phyloP scores from a whole-genome alignment of 2,329 filamentous ascomycete species.

The Pseudohalonectria lignicola region DNA sequence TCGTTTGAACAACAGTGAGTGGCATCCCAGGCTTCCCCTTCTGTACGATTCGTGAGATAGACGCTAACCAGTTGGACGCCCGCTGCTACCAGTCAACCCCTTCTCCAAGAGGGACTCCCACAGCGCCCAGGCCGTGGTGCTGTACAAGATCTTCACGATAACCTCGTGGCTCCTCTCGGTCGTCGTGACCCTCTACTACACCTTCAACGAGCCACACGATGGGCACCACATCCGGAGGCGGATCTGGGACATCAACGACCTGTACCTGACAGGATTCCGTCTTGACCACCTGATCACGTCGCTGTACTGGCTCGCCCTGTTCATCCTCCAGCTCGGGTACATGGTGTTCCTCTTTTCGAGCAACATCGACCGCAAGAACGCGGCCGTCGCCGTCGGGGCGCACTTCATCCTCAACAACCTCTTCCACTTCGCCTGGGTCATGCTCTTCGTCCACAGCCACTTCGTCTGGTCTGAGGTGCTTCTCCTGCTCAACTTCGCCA shows the following conservation, averaged over 20 bases:
- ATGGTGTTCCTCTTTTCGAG: conserved; percentile 64
- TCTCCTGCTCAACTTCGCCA: conserved; percentile 71
- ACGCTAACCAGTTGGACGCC: not conserved
- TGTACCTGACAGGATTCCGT: conserved; percentile 61
- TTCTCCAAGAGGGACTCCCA: conserved; percentile 63
- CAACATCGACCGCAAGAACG: conserved; percentile 49
- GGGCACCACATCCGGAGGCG: conserved; percentile 45
- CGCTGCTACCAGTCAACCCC: conserved; percentile 50
- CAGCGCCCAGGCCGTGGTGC: conserved; percentile 45
- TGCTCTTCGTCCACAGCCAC: conserved; percentile 68
- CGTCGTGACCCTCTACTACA: conserved; percentile 65
- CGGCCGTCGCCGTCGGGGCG: conserved; percentile 65
- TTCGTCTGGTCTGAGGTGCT: conserved; percentile 70
- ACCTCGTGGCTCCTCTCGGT: conserved; percentile 67
- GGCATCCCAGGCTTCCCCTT: not conserved
- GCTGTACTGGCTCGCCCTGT: conserved; percentile 73
- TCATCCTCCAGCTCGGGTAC: conserved; percentile 67
- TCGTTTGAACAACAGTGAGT: conserved; percentile 6
- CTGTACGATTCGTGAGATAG: not conserved
- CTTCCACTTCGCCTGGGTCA: conserved; percentile 69
- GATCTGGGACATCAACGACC: conserved; percentile 66
- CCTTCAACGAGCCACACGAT: conserved; percentile 51
- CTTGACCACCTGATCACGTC: conserved; percentile 53
- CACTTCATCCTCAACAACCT: conserved; percentile 85
- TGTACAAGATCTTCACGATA: conserved; percentile 67